Conservation (phyloP, 2,329 filamentous ascomycete species). For the Elsinoe arachidis region DNA sequence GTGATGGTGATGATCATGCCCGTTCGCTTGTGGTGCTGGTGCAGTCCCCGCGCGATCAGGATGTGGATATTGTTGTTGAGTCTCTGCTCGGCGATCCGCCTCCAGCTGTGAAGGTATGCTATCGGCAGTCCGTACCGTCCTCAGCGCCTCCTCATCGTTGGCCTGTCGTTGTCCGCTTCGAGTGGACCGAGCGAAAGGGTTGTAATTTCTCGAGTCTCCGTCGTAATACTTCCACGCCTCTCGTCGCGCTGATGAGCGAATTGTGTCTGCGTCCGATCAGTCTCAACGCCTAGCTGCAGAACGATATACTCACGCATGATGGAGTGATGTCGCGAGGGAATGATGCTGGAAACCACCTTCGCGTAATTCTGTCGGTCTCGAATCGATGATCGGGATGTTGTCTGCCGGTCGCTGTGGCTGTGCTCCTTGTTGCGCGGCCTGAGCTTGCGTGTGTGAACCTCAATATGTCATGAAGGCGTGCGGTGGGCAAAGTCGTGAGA, state of each 20-base stretch:
- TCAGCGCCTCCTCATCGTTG: conserved; percentile 13
- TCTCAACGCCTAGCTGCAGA: conserved; percentile 1
- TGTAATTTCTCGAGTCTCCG: conserved; percentile 15
- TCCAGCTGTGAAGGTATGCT: conserved; percentile 12
- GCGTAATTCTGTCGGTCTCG: neutral
- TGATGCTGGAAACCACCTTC: neutral
- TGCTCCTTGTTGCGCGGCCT: too few species aligned
- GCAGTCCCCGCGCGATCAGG: conserved; percentile 16
- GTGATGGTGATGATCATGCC: neutral
- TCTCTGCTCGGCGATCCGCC: conserved; percentile 1
- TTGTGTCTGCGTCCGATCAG: conserved; percentile 15
- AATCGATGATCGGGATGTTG: neutral
- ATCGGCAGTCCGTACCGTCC: conserved; percentile 13
- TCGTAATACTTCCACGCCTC: conserved; percentile 16
- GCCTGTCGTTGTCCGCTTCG: neutral
- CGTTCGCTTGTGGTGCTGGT: neutral
- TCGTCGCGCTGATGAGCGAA: conserved; percentile 16
- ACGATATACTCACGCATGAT: conserved; percentile 15
- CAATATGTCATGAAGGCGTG: too few species aligned
- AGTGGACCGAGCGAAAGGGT: conserved; percentile 16
- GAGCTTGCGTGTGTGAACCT: too few species aligned
- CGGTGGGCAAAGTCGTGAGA: too few species aligned
- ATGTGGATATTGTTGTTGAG: conserved; percentile 13
- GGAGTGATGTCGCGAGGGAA: neutral
- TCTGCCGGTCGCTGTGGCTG: too few species aligned